A percentile compares a stretch with the other conserved stretches of the same genome.
phyloP scores from a whole-genome alignment of 495 filamentous ascomycete species.

The Neurospora tetrasperma region DNA sequence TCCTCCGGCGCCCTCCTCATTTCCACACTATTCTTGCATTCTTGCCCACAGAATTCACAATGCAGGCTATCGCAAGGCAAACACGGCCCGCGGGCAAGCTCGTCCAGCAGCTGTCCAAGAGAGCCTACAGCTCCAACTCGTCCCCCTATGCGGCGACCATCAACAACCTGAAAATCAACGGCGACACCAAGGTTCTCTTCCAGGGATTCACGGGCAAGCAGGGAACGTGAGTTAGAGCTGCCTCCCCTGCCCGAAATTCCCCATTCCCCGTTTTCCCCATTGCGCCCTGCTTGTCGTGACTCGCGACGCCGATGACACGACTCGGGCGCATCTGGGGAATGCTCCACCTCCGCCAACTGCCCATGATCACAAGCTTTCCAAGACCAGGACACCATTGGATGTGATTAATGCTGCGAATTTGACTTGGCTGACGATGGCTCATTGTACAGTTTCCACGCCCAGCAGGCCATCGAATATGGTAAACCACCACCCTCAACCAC shows the following conservation, averaged over 20 bases:
- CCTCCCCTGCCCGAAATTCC: not conserved
- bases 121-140: conserved; percentile 57
- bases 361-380: not conserved
- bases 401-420: not conserved
- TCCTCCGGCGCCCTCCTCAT: not conserved
- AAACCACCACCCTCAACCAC: conserved; percentile 19
- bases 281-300: conserved; percentile 9
- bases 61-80: conserved; percentile 40
- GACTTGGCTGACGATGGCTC: conserved; percentile 33
- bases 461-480: conserved; percentile 98
- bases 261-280: conserved; percentile 1
- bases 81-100: conserved; percentile 35
- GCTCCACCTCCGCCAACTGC: not conserved
- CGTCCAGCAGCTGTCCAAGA: conserved; percentile 41
- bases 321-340: not conserved
- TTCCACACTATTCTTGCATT: not conserved
- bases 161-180: conserved; percentile 84
- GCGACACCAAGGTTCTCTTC: conserved; percentile 86
- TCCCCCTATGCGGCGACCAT: conserved; percentile 71
- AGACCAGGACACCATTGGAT: not conserved
- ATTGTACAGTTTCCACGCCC: conserved; percentile 74
- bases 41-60: conserved; percentile 13
- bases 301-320: conserved; percentile 5
- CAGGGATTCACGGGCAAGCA: conserved; percentile 98
- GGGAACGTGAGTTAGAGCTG: conserved; percentile 69